These are phyloP conservation scores for Coemansia sp. DNA, from an alignment of 192 early-diverging fungal species.

Conservation along the genomic window DNA sequence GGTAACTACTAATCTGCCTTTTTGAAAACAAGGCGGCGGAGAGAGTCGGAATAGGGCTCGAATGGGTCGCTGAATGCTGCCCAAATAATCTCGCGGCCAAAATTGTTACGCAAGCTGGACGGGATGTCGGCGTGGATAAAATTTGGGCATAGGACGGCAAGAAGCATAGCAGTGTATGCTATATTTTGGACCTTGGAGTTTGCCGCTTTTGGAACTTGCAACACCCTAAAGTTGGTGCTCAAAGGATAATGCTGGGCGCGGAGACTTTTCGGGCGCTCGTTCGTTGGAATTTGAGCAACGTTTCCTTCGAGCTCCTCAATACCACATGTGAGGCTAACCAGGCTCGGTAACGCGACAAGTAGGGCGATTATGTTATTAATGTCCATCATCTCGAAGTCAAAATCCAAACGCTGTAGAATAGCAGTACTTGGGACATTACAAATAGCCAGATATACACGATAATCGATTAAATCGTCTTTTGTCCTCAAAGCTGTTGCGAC, in stretches of 20 bases:
- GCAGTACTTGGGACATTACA: background rate
- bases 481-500: background rate
- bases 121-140: background rate
- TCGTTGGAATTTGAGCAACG: background rate
- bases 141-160: background rate
- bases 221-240: background rate
- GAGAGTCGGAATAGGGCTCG: background rate
- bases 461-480: background rate
- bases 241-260: background rate
- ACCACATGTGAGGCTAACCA: background rate
- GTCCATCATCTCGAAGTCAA: background rate
- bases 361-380: background rate
- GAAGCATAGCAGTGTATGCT: background rate
- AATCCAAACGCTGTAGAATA: background rate
- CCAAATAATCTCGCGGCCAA: background rate
- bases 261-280: background rate
- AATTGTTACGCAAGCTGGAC: background rate
- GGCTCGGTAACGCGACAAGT: background rate
- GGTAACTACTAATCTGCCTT: background rate
- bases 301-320: background rate
- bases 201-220: background rate
- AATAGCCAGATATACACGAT: background rate
- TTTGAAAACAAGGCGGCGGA: background rate
- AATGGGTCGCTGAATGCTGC: background rate
- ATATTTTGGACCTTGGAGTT: background rate